These are phyloP conservation scores for Serendipita sp. DNA, from an alignment of 768 basidiomycete species.

Conservation along the genomic window DNA sequence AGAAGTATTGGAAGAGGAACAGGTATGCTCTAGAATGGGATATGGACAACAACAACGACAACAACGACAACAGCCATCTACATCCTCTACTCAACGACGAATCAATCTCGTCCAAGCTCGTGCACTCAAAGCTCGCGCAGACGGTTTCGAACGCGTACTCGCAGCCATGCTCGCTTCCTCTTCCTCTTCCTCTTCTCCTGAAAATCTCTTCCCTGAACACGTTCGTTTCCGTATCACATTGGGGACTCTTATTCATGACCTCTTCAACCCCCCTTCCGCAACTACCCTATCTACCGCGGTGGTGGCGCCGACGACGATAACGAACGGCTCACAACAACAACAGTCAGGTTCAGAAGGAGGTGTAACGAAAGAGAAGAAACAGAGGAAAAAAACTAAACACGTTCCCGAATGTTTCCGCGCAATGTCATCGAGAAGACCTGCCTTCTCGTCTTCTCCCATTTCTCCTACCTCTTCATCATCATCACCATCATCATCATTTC, in stretches of 20 bases:
- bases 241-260: slow-evolving; percentile 62
- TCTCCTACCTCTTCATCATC: not conserved
- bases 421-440: not conserved
- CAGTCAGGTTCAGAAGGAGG: slow-evolving; percentile 41
- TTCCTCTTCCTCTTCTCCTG: slow-evolving; percentile 36
- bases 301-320: slow-evolving; percentile 23
- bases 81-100: too few species aligned
- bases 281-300: slow-evolving; percentile 17
- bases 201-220: slow-evolving; percentile 44
- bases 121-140: slow-evolving; percentile 51
- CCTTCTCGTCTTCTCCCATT: not conserved
- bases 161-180: slow-evolving; percentile 49
- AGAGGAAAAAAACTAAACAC: slow-evolving; percentile 23
- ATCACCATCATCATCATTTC: not conserved
- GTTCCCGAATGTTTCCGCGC: not conserved
- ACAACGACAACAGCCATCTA: not conserved
- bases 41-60: not conserved
- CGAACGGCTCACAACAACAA: slow-evolving; percentile 6
- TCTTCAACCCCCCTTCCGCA: slow-evolving; percentile 27
- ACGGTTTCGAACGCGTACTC: slow-evolving; percentile 70
- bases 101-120: slow-evolving; percentile 25
- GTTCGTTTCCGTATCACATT: slow-evolving; percentile 63
- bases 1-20: slow-evolving; percentile 23
- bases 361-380: slow-evolving; percentile 24
- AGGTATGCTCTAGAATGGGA: slow-evolving; percentile 34